These are phyloP conservation scores for Antitrichia curtipendula DNA, from an alignment of 225 moss, liverwort and hornwort species.

Conservation along the genomic window DNA sequence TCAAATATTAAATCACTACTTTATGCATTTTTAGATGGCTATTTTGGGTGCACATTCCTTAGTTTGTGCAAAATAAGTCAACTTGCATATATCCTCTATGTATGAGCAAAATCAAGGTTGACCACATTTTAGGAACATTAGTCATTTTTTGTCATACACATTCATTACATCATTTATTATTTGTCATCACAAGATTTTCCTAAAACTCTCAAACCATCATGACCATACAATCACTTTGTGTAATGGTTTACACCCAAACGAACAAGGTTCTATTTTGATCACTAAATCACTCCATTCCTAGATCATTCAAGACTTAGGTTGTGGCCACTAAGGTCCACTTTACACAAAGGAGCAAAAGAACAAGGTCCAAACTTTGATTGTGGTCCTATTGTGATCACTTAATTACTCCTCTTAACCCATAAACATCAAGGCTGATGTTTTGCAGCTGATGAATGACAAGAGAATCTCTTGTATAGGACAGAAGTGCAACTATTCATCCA, in stretches of 20 bases:
- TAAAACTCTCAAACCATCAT: neutral
- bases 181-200: neutral
- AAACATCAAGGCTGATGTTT: no score
- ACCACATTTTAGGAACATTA: neutral
- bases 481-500: no score
- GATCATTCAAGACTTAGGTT: neutral
- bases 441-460: no score
- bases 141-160: neutral
- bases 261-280: neutral
- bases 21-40: neutral
- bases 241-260: neutral
- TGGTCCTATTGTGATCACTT: neutral
- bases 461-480: no score
- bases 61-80: no score
- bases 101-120: neutral
- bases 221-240: neutral
- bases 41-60: neutral
- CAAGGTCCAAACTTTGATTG: no score
- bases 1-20: neutral
- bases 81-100: neutral
- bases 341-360: neutral
- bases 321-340: neutral
- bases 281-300: neutral
- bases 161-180: neutral
- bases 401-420: neutral